A percentile compares a stretch with the other conserved stretches of the same genome.
phyloP scores from a whole-genome alignment of 73 alveolate species.

The Paramecium pentaurelia region DNA sequence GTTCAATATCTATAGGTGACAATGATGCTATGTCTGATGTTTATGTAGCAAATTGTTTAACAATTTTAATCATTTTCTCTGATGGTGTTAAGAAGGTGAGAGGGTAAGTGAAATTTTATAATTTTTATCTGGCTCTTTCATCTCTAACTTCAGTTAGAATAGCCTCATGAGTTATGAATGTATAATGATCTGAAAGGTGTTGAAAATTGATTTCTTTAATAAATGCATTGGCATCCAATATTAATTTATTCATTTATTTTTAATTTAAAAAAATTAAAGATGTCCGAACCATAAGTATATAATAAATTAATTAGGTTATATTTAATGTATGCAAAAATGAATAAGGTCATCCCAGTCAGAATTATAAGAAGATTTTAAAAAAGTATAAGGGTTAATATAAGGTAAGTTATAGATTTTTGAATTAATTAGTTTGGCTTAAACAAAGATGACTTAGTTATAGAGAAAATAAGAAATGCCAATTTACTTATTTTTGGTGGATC shows the following conservation, averaged over 20 bases:
- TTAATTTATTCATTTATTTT: slow-evolving; percentile 33
- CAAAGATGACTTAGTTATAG: slow-evolving; percentile 55
- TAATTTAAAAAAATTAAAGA: background rate
- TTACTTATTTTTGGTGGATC: slow-evolving; percentile 75
- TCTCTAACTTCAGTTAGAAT: slow-evolving; percentile 39
- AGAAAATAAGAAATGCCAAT: slow-evolving; percentile 68
- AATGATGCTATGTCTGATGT: slow-evolving; percentile 57
- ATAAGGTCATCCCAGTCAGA: slow-evolving; percentile 46
- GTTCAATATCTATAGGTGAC: slow-evolving; percentile 45
- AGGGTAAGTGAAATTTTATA: background rate
- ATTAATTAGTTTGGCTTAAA: slow-evolving; percentile 48
- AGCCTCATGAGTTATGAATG: slow-evolving; percentile 38
- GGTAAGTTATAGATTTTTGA: slow-evolving; percentile 10
- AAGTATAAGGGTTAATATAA: slow-evolving; percentile 55
- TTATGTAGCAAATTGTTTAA: slow-evolving; percentile 35
- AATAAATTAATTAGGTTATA: slow-evolving; percentile 30
- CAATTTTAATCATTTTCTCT: background rate
- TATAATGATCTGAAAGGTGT: slow-evolving; percentile 30
- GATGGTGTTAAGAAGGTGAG: slow-evolving; percentile 10
- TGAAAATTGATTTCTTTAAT: slow-evolving; percentile 50
- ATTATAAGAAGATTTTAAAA: slow-evolving; percentile 51
- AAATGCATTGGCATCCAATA: slow-evolving; percentile 61
- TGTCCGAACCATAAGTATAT: slow-evolving; percentile 32
- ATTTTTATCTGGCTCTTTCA: slow-evolving; percentile 51
- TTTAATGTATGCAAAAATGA: slow-evolving; percentile 59